These are phyloP conservation scores for Fusarium tanahbumbuense DNA, from an alignment of 2,329 filamentous ascomycete species.

Conservation along the genomic window DNA sequence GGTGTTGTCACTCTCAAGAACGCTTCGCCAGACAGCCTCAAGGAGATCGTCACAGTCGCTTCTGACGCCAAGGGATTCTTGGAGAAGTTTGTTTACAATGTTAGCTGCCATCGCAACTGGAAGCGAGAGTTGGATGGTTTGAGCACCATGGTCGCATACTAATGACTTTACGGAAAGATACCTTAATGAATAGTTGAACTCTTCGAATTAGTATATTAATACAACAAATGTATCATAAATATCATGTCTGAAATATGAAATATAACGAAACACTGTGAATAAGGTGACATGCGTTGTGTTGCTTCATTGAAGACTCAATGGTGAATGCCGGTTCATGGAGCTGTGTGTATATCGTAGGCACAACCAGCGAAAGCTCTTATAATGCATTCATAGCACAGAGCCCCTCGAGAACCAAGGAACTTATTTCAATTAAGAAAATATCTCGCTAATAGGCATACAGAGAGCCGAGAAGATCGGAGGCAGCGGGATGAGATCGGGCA, in stretches of 20 bases:
- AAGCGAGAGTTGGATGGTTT: constrained; percentile 79
- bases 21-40: constrained; percentile 66
- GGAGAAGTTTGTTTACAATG: constrained; percentile 75
- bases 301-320: not conserved
- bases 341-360: no score
- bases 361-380: not conserved
- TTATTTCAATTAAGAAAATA: fast-evolving
- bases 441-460: fast-evolving
- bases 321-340: no score
- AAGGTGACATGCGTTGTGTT: not conserved
- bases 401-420: not conserved
- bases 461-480: not conserved
- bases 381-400: fast-evolving
- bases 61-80: constrained; percentile 77
- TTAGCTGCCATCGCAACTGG: constrained; percentile 80
- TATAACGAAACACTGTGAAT: no score
- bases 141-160: constrained; percentile 75
- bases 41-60: constrained; percentile 70
- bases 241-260: fast-evolving
- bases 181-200: constrained; percentile 14
- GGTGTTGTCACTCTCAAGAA: constrained; percentile 78
- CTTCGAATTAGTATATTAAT: not conserved
- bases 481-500: not conserved
- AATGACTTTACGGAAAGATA: constrained; percentile 44
- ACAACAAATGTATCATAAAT: not conserved